phyloP scores from a whole-genome alignment of 306 rosid species.

The Fragaria nilgerrensis region DNA sequence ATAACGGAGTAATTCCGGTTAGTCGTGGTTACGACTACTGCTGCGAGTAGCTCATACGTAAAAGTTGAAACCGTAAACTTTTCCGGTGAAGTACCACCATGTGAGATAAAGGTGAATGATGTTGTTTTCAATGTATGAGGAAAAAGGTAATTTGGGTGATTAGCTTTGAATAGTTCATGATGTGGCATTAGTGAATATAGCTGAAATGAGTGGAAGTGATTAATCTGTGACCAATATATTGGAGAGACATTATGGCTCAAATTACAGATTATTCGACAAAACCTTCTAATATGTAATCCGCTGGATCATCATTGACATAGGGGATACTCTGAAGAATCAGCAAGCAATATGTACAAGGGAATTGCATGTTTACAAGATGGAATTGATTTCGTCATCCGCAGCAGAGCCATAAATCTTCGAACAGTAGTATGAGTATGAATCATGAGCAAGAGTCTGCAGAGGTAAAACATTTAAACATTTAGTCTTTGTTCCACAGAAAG shows the following conservation, averaged over 20 bases:
- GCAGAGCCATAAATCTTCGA: slow-evolving; percentile 30
- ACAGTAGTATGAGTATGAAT: slow-evolving; percentile 48
- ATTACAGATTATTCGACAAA: neutral
- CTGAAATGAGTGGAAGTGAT: neutral
- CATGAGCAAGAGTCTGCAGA: slow-evolving; percentile 95
- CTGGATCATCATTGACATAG: neutral
- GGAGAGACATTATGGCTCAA: neutral
- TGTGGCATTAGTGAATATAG: neutral
- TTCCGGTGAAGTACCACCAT: neutral
- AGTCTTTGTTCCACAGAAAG: slow-evolving; percentile 6
- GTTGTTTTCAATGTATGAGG: too few relatives aligned
- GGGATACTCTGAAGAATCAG: neutral
- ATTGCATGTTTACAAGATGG: slow-evolving; percentile 11
- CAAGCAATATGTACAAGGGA: slow-evolving; percentile 9
- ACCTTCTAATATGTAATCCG: neutral
- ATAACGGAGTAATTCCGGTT: too few relatives aligned
- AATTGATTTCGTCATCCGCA: slow-evolving; percentile 23
- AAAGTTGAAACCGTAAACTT: neutral
- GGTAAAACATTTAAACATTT: neutral
- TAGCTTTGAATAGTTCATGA: neutral
- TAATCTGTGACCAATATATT: neutral
- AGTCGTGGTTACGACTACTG: too few relatives aligned
- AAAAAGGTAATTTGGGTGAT: neutral
- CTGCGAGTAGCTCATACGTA: too few relatives aligned
- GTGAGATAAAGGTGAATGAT: neutral